Base-by-base conservation (phyloP, 257 asterid genomes). In the Cinchona pubescens region DNA sequence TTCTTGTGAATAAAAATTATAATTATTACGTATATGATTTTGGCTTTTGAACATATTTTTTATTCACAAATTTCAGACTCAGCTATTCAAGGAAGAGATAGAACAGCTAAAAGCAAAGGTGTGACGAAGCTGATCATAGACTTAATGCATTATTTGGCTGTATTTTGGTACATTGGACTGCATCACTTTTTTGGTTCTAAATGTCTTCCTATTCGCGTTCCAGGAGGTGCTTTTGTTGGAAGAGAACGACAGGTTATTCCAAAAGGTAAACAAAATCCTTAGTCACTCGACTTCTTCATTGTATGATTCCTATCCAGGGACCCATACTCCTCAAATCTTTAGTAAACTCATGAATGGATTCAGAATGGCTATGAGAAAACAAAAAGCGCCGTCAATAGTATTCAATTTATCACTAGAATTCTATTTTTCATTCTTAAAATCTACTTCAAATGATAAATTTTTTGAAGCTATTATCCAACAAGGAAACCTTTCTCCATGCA, bases 61-160 rank as follows among this genome's bases (percentile, higher is more conserved):
- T 34, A 34, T 48, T 34, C 35, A 32, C n/a, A 58, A 18, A 30
- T 42, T 71, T 16, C 80, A 85, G 88, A 77, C 79, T 49, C 83
- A 80, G 65, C 45, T 82, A 43, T 85, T 53, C 53, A 67, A 74
- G 55, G 80, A 82, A 23, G 82, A 85, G 64, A 70, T 75, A 18
- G 75, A 82, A 67, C 76, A 64, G 67, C 67, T 82, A 16, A 78
- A 70, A 78, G 80, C 56, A 18, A 78, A 77, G 88, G 88, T 85
- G 80, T 12, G 64, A 68, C 71, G 23, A 67, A 45, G 0, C 27
- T 5, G 35, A 62, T 23, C 4, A 67, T 37, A 8, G 55, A 4
- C 40, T n/a, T 46, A n/a, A 25, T 48, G 56, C 58, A 46, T 53
- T 48, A 37, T 64, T 25, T 53, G 67, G 1, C 0, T 15, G 35